Conservation (phyloP, 1,284 basidiomycete species). For the Ceratobasidium sp. region DNA sequence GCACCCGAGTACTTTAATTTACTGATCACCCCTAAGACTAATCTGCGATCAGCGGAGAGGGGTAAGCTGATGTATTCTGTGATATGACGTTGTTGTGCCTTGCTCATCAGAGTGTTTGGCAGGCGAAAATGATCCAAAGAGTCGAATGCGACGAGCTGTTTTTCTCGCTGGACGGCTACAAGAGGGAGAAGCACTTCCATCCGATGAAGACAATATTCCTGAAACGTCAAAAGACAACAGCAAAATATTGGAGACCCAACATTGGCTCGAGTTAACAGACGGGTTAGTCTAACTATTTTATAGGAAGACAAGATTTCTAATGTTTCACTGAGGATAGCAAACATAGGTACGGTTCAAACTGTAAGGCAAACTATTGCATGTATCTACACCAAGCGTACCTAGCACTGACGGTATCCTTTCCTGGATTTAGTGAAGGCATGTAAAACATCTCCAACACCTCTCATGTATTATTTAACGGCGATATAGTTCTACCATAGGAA, state of each 20-base stretch:
- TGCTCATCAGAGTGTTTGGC: slow-evolving; percentile 19
- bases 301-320: neutral
- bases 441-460: too few relatives aligned
- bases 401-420: too few relatives aligned
- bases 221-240: slow-evolving; percentile 49
- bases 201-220: slow-evolving; percentile 46
- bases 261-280: slow-evolving; percentile 73
- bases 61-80: slow-evolving; percentile 1
- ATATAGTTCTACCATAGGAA: slow-evolving; percentile 65
- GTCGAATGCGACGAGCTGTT: slow-evolving; percentile 59
- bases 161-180: slow-evolving; percentile 56
- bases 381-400: slow-evolving; percentile 53
- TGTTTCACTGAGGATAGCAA: slow-evolving; percentile 54
- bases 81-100: neutral
- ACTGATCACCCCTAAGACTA: slow-evolving; percentile 13
- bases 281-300: slow-evolving; percentile 50
- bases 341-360: slow-evolving; percentile 71
- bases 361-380: slow-evolving; percentile 48
- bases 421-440: too few relatives aligned
- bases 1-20: neutral
- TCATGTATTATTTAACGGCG: slow-evolving; percentile 38
- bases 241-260: slow-evolving; percentile 64
- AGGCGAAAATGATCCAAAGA: slow-evolving; percentile 55
- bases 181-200: slow-evolving; percentile 55
- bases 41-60: slow-evolving; percentile 17